These are phyloP conservation scores for Psilocybe tampanensis DNA, from an alignment of 768 basidiomycete species.

Conservation along the genomic window DNA sequence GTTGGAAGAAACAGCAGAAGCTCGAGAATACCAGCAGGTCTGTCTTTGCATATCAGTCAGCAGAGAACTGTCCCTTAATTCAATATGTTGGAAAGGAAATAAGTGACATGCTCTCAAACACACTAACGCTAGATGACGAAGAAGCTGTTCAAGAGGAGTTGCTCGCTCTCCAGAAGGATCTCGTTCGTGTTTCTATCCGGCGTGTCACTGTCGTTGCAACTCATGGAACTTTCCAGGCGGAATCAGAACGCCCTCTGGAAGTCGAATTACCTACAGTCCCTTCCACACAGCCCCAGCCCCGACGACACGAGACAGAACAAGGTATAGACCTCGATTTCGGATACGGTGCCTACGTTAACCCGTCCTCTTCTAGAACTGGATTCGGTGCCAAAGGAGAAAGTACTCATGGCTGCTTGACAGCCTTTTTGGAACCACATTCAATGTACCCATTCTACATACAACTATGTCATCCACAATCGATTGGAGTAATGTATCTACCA, in stretches of 20 bases:
- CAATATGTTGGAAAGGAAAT: slow-evolving; percentile 71
- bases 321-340: slow-evolving; percentile 25
- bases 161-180: slow-evolving; percentile 61
- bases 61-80: neutral
- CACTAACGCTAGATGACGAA: slow-evolving; percentile 86
- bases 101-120: slow-evolving; percentile 80
- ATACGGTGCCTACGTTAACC: neutral
- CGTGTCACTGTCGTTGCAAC: slow-evolving; percentile 4
- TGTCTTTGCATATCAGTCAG: neutral
- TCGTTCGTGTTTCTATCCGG: slow-evolving; percentile 41
- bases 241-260: slow-evolving; percentile 19
- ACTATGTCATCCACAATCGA: no score
- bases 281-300: slow-evolving; percentile 46
- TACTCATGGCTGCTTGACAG: slow-evolving; percentile 36
- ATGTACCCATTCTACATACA: neutral
- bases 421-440: neutral
- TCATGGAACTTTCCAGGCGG: slow-evolving; percentile 27
- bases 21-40: slow-evolving; percentile 88
- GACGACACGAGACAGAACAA: slow-evolving; percentile 21
- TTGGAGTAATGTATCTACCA: slow-evolving; percentile 55
- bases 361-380: slow-evolving; percentile 4
- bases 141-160: slow-evolving; percentile 91
- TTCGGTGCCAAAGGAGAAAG: slow-evolving; percentile 18
- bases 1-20: slow-evolving; percentile 91
- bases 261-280: slow-evolving; percentile 60